These are phyloP conservation scores for Pseudotsuga menziesii DNA, from an alignment of 75 land plant genomes.

Conservation along the genomic window DNA sequence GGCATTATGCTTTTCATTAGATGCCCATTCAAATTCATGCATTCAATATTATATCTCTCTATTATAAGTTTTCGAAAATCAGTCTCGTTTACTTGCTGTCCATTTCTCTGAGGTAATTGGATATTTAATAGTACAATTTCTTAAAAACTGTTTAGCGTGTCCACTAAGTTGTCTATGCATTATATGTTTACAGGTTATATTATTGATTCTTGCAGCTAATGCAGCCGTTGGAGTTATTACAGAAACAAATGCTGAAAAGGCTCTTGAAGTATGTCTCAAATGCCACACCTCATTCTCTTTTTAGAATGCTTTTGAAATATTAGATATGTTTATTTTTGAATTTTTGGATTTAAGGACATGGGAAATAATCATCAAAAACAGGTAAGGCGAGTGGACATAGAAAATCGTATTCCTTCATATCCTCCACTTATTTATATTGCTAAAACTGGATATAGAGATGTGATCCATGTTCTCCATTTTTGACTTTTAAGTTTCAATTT, in stretches of 20 bases:
- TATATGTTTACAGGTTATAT: slow-evolving; percentile 60
- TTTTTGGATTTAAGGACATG: not conserved
- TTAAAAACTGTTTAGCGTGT: not conserved
- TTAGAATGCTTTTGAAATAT: not conserved
- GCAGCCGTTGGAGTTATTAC: slow-evolving; percentile 98
- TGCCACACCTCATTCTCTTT: not conserved
- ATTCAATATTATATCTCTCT: not conserved
- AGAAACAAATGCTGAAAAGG: slow-evolving; percentile 99
- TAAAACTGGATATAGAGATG: too few species aligned
- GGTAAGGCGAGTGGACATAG: too few species aligned
- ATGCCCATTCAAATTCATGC: not conserved
- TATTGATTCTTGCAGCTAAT: slow-evolving; percentile 97
- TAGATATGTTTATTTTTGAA: not conserved
- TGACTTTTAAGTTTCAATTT: too few species aligned
- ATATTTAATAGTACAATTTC: not conserved
- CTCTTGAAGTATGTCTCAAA: slow-evolving; percentile 61
- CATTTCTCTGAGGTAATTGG: not conserved
- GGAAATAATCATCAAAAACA: too few species aligned
- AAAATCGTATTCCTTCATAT: too few species aligned
- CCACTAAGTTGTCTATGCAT: slow-evolving; percentile 1
- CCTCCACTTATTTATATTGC: too few species aligned
- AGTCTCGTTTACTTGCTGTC: not conserved
- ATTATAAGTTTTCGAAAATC: not conserved
- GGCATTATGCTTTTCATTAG: not conserved
- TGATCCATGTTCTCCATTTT: too few species aligned